Evolutionary conservation across 140 eudicot species (phyloP), one percentile per base, ranked within the genome.

Genomic region (Bidens hawaiensis): DNA sequence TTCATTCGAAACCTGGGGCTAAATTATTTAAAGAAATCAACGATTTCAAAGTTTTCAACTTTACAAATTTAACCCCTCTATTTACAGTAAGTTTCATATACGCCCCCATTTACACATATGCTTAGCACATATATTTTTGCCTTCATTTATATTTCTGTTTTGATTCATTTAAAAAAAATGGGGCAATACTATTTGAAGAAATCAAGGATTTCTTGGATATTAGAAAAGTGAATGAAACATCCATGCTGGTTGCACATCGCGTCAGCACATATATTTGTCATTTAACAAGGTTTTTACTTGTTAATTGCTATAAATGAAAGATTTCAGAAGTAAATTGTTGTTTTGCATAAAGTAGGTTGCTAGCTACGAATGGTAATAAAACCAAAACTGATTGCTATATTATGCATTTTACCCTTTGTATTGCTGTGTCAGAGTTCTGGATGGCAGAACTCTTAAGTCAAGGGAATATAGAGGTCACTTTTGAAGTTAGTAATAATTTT

Each of bases 321-420:
- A 18, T 43, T 56, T 12, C 45, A 43, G 57, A 49, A 12, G 31
- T 48, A 28, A 27, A 43, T 45, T 49, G 28, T 15, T 49, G 22
- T 21, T 3, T 28, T 10, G 1, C 5, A 2, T 4, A 6, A 45
- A 16, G 23, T 11, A 7, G 15, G 18, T 21, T 45, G 27, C 7
- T 10, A 21, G 22, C 13, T 25, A 25, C 25, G 51, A 51, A 34
- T 49, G 8, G 6, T 30, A 49, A 36, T 52, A 16, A 15, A 52
- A 34, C 50, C 9, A 4, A 45, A 49, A 6, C 21, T 8, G 16
- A 61, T 9, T 65, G 51, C 56, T 49, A 33, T 24, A 15, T 33
- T 53, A n/a, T 52, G 40, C 72, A 65, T 65, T 65, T 49, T 30
- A 6, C 49, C 60, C 21, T 49, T 65, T 47, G 13, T 23, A 14